Percentiles rank a stretch among this genome's conserved stretches.
phyloP scores from a whole-genome alignment of 2,329 filamentous ascomycete genomes.

The Cryphonectria radicalis region DNA sequence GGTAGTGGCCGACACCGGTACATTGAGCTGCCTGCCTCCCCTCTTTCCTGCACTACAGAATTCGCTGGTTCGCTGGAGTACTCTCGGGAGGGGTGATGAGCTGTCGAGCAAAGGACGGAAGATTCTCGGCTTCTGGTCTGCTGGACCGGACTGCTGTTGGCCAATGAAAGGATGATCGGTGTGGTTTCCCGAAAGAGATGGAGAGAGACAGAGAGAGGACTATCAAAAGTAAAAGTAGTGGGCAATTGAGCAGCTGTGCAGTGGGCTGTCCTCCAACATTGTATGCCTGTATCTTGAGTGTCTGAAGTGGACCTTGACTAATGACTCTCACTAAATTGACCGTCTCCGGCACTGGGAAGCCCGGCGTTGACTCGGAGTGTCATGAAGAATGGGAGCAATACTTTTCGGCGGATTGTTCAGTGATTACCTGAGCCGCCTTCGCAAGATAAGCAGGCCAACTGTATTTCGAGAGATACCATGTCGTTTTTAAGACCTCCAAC shows the following conservation, averaged over 20 bases:
- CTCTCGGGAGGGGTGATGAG: not conserved
- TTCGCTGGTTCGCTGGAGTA: not conserved
- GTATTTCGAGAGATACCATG: not conserved
- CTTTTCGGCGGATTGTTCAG: not conserved
- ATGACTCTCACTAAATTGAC: slow-evolving; percentile 1
- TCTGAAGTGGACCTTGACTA: slow-evolving; percentile 5
- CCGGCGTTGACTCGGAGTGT: slow-evolving; percentile 11
- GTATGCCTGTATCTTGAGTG: not conserved
- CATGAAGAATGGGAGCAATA: not conserved
- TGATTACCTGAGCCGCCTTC: not conserved
- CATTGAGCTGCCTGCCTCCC: slow-evolving; percentile 8
- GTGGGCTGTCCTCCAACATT: not conserved
- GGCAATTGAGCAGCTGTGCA: not conserved
- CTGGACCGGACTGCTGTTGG: not conserved
- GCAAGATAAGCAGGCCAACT: not conserved
- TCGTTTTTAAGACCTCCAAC: not conserved
- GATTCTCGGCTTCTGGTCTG: slow-evolving; percentile 1
- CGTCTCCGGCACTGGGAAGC: slow-evolving; percentile 1
- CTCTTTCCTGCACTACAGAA: not conserved
- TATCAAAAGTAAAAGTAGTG: not conserved
- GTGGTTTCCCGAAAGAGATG: not conserved
- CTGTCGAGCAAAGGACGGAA: not conserved
- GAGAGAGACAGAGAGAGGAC: not conserved
- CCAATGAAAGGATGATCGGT: not conserved
- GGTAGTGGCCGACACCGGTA: slow-evolving; percentile 28